phyloP scores from a whole-genome alignment of 164 flowering plant species.

The Nymphaea thermarum region DNA sequence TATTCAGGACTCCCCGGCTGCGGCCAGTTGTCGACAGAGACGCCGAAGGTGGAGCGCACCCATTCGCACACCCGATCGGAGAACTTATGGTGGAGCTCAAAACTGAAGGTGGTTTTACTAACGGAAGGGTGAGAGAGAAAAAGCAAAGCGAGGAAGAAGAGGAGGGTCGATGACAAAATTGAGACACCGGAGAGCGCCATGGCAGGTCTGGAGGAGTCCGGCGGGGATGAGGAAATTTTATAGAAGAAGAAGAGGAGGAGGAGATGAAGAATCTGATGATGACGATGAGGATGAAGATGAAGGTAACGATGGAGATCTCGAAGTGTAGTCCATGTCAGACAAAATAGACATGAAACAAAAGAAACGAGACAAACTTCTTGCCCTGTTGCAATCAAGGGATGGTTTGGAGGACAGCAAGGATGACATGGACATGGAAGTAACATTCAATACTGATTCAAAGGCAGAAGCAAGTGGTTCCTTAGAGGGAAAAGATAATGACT shows the following conservation, averaged over 20 bases:
- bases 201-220: not conserved
- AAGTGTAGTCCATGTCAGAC: not conserved
- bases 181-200: not conserved
- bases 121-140: slow-evolving; percentile 8
- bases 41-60: slow-evolving; percentile 17
- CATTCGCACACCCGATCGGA: slow-evolving; percentile 52
- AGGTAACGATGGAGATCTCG: slow-evolving; percentile 10
- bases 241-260: not conserved
- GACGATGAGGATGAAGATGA: not conserved
- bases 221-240: no score
- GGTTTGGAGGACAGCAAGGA: slow-evolving; percentile 44
- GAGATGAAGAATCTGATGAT: not conserved
- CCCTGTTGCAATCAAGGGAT: slow-evolving; percentile 49
- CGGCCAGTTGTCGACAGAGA: slow-evolving; percentile 28
- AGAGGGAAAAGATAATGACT: not conserved
- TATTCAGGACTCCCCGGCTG: slow-evolving; percentile 41
- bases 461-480: slow-evolving; percentile 58
- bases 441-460: slow-evolving; percentile 79
- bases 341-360: slow-evolving; percentile 10
- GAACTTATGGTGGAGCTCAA: slow-evolving; percentile 66
- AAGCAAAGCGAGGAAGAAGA: not conserved
- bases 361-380: slow-evolving; percentile 41
- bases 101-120: slow-evolving; percentile 43
- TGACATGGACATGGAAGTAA: slow-evolving; percentile 84
- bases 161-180: not conserved